Evolutionary conservation across 169 alveolate species (phyloP).

Genomic region (Plasmodium ovale): DNA sequence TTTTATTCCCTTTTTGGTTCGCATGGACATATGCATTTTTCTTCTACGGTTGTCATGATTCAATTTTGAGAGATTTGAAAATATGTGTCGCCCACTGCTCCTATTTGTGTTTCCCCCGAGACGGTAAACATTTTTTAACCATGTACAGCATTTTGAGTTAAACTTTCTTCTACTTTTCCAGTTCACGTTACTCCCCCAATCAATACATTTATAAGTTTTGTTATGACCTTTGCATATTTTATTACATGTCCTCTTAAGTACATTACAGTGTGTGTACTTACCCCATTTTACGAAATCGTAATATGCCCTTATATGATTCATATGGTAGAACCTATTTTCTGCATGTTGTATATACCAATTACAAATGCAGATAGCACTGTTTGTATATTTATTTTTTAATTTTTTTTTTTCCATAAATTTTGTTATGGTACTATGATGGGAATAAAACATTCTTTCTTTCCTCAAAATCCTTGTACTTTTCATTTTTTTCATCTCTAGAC

Average conservation of each 20-base stretch:
- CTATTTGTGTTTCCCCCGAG: no score
- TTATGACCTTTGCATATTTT: neutral
- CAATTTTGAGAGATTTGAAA: no score
- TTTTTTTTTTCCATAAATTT: slow-evolving; percentile 16
- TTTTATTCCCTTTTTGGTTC: neutral
- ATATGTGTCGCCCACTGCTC: no score
- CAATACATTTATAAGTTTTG: no score
- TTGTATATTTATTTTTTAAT: slow-evolving; percentile 13
- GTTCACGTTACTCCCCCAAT: no score
- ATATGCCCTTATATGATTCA: slow-evolving; percentile 1
- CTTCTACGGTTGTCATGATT: neutral
- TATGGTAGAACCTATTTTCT: slow-evolving; percentile 11
- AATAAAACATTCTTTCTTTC: neutral
- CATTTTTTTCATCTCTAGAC: slow-evolving; percentile 7
- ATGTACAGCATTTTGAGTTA: no score
- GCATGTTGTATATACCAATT: slow-evolving; percentile 6
- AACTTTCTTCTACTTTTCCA: no score
- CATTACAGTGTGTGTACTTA: no score
- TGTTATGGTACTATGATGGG: slow-evolving; percentile 3
- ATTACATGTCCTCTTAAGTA: no score
- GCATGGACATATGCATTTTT: neutral
- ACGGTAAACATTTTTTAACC: no score
- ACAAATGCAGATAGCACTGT: neutral
- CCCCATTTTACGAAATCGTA: neutral
- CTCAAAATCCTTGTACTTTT: neutral